These are phyloP conservation scores for Carallia pectinifolia DNA, from an alignment of 345 rosid species.

Conservation along the genomic window DNA sequence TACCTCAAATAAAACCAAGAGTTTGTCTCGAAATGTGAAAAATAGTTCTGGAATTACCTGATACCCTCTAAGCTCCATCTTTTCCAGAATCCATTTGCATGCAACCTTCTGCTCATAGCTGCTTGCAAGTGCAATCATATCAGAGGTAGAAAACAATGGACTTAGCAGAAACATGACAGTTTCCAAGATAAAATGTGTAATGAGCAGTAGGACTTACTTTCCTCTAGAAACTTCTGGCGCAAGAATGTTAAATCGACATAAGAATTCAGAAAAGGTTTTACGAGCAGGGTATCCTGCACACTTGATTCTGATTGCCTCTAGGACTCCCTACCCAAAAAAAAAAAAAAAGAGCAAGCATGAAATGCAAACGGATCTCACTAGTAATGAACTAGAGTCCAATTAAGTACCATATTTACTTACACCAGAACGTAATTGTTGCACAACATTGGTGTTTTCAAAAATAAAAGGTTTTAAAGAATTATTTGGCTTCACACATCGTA, in stretches of 20 bases:
- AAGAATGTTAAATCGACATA: conserved; percentile 56
- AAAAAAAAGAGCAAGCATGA: conserved; percentile 8
- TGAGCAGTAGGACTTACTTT: conserved; percentile 45
- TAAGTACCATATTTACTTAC: conserved; percentile 44
- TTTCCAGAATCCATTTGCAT: conserved; percentile 75
- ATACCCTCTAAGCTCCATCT: conserved; percentile 55
- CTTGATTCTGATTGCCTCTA: conserved; percentile 89
- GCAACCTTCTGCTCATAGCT: conserved; percentile 72
- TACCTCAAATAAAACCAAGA: not conserved
- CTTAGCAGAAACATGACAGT: conserved; percentile 22
- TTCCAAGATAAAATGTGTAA: conserved; percentile 7
- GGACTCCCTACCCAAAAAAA: conserved; percentile 69
- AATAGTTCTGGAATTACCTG: conserved; percentile 47
- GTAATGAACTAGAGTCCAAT: conserved; percentile 5
- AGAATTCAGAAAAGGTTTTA: conserved; percentile 66
- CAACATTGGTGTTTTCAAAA: conserved; percentile 58
- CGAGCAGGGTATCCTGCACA: conserved; percentile 82
- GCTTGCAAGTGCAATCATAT: conserved; percentile 22
- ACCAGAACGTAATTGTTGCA: conserved; percentile 90
- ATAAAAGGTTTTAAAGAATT: conserved; percentile 52
- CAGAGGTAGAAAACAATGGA: conserved; percentile 16
- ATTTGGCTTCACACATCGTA: conserved; percentile 94
- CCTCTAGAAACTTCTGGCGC: conserved; percentile 59
- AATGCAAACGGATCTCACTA: conserved; percentile 16
- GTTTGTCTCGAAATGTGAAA: not conserved